phyloP scores from a whole-genome alignment of 129 eudicot genomes.

The Apium graveolens region DNA sequence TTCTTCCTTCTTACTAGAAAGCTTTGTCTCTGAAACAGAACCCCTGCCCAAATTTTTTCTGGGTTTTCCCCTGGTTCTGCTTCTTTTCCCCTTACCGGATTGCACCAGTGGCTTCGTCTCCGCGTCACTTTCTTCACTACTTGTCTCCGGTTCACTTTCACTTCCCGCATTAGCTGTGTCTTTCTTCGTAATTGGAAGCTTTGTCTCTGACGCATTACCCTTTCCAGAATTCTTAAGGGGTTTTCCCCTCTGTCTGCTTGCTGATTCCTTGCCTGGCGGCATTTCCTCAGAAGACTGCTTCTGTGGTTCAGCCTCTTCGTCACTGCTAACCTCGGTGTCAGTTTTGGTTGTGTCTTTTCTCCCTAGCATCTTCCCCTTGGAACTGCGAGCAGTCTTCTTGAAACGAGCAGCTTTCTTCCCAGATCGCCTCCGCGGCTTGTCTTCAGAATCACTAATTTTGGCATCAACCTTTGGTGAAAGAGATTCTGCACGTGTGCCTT shows the following conservation, averaged over 20 bases:
- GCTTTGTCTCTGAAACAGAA: slow-evolving; percentile 23
- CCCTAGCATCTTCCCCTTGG: slow-evolving; percentile 19
- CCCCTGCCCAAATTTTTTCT: slow-evolving; percentile 35
- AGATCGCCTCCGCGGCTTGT: slow-evolving; percentile 19
- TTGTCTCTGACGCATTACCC: slow-evolving; percentile 37
- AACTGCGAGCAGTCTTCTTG: slow-evolving; percentile 6
- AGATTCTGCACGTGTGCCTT: slow-evolving; percentile 6
- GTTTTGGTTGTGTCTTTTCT: slow-evolving; percentile 27
- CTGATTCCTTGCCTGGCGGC: slow-evolving; percentile 21
- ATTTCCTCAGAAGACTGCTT: slow-evolving; percentile 24
- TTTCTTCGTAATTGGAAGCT: slow-evolving; percentile 32
- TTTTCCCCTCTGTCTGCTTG: slow-evolving; percentile 40
- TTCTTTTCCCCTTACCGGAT: slow-evolving; percentile 26
- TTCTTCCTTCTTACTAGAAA: slow-evolving; percentile 34
- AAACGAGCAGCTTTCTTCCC: slow-evolving; percentile 31
- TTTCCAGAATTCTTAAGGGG: slow-evolving; percentile 36
- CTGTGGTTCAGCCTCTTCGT: slow-evolving; percentile 29
- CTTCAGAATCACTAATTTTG: slow-evolving; percentile 29
- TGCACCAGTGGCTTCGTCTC: slow-evolving; percentile 27
- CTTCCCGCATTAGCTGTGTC: slow-evolving; percentile 16
- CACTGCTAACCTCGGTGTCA: slow-evolving; percentile 32
- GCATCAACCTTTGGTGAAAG: slow-evolving; percentile 33
- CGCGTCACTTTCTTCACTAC: slow-evolving; percentile 10
- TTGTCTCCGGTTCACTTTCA: not conserved
- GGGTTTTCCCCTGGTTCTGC: slow-evolving; percentile 41